Evolutionary conservation across 345 rosid species (phyloP), one percentile per base, ranked within the genome.

Genomic region (Microcos paniculata): DNA sequence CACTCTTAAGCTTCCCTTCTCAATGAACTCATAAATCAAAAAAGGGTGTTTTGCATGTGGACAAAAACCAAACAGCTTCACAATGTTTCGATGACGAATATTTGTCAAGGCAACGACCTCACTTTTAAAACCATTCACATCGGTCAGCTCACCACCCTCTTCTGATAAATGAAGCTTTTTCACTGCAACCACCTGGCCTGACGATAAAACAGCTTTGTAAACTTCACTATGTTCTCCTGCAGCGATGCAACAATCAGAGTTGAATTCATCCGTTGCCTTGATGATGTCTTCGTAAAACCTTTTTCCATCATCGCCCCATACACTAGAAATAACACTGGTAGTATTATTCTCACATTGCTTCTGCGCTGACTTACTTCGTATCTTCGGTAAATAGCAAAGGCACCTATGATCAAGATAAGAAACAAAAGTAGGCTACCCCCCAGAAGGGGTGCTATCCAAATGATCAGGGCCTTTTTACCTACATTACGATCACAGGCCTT

Each of bases 1-100:
- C 78, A 45, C 69, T 73, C 15, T 14, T 59, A 82, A 68, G 75
- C 85, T 82, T n/a, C 80, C 85, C 19, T 8, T 79, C 45, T 76
- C 73, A 13, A 82, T 18, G 55, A 38, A 82, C 69, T 82, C 78
- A 48, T 69, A 79, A 15, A 79, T 78, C 71, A 79, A 28, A 40
- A 79, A 71, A 15, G 76, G 19, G 5, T 79, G 68, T 5, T 19
- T 45, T 52, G 23, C 63, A 30, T 26, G 62, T 0, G 62, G 19
- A 40, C 78, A 76, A 23, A 76, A 82, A 15, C 85, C 85, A 33
- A 72, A 42, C 55, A 80, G 51, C 48, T 75, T 79, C 6, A 75
- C 82, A 52, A 79, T 75, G 72, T 79, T 79, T 0, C 79, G 63
- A 28, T 82, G 85, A 15, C 65, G 69, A 3, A 79, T 24, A 16